A percentile compares a stretch with the other conserved stretches of the same genome.
These are phyloP conservation scores for Zangia roseola DNA, from an alignment of 768 basidiomycete genomes.

Conservation along the genomic window DNA sequence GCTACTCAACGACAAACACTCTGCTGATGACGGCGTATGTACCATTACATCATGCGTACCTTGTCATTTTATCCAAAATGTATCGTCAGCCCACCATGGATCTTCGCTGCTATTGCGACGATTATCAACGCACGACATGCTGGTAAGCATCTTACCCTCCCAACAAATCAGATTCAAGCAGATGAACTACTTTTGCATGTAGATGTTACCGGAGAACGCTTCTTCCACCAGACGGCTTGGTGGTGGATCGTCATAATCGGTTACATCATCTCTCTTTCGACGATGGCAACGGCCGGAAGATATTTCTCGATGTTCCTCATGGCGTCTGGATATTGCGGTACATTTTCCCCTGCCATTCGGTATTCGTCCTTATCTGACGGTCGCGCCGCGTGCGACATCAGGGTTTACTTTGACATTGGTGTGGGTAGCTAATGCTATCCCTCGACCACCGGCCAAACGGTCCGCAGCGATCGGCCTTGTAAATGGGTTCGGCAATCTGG, in stretches of 20 bases:
- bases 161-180: background rate
- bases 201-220: constrained; percentile 64
- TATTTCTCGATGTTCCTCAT: constrained; percentile 66
- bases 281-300: constrained; percentile 49
- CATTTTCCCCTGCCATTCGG: background rate
- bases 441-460: constrained; percentile 56
- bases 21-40: constrained; percentile 59
- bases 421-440: constrained; percentile 62
- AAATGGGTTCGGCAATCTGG: constrained; percentile 58
- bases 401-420: constrained; percentile 48
- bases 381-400: background rate
- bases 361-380: background rate
- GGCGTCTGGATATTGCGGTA: constrained; percentile 52
- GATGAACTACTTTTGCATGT: background rate
- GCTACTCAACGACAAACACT: constrained; percentile 58
- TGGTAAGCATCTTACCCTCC: constrained; percentile 25
- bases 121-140: constrained; percentile 58
- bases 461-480: constrained; percentile 60
- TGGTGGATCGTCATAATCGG: constrained; percentile 64
- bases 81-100: constrained; percentile 56
- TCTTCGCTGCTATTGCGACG: constrained; percentile 49
- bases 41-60: background rate
- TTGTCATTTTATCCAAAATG: background rate
- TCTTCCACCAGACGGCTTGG: constrained; percentile 54
- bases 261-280: constrained; percentile 59